Conservation (phyloP, 2,329 filamentous ascomycete genomes). For the Remersonia thermophila region DNA sequence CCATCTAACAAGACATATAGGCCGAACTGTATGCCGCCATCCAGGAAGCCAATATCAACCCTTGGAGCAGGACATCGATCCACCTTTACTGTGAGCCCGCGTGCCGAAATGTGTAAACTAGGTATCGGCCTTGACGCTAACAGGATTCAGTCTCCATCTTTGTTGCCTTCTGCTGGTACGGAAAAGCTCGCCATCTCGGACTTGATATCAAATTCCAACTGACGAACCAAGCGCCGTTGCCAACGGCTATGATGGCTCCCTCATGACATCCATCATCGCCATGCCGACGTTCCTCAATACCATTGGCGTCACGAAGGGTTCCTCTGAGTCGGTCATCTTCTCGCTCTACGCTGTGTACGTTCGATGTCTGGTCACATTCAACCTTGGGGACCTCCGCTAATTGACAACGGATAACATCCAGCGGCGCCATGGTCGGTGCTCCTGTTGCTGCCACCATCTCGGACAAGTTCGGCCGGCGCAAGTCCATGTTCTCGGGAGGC, state of each 20-base stretch:
- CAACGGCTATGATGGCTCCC: constrained; percentile 36
- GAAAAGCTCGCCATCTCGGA: no score
- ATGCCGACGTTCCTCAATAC: constrained; percentile 30
- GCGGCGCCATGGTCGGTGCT: constrained; percentile 29
- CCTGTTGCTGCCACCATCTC: constrained; percentile 32
- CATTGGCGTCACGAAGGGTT: constrained; percentile 28
- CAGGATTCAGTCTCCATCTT: constrained; percentile 28
- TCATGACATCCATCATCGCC: constrained; percentile 32
- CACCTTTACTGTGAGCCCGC: constrained; percentile 27
- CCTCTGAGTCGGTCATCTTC: constrained; percentile 30
- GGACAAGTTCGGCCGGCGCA: constrained; percentile 31
- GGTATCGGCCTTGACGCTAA: neutral
- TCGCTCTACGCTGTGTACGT: constrained; percentile 36
- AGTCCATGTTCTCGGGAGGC: constrained; percentile 33
- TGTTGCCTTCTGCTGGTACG: constrained; percentile 33
- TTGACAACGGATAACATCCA: no score
- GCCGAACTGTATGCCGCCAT: constrained; percentile 36
- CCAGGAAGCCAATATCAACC: constrained; percentile 31
- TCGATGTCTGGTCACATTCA: neutral
- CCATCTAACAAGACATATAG: constrained; percentile 27
- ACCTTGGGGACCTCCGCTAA: no score
- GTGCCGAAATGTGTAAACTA: no score
- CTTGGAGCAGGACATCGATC: constrained; percentile 29
- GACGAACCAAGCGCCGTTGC: constrained; percentile 32
- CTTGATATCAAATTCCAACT: neutral